These are phyloP conservation scores for Sonneratia caseolaris DNA, from an alignment of 345 rosid genomes.

Conservation along the genomic window DNA sequence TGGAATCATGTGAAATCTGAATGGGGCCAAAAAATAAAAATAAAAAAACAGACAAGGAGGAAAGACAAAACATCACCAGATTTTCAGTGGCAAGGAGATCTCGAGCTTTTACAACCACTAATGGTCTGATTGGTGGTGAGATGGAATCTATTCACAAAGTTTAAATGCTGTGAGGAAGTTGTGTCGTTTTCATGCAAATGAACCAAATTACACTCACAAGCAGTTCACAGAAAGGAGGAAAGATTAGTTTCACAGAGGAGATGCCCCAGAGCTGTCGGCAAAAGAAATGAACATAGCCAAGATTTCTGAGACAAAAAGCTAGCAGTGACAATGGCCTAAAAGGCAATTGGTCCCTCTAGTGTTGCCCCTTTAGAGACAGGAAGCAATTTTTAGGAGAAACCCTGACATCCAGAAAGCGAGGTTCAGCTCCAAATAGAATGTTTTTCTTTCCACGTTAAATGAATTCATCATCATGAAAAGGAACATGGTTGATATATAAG, in stretches of 20 bases:
- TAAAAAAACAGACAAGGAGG: background rate
- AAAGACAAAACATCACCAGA: slow-evolving; percentile 14
- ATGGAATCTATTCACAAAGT: slow-evolving; percentile 11
- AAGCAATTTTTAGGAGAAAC: background rate
- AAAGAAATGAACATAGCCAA: slow-evolving; percentile 13
- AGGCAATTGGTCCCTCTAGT: slow-evolving; percentile 13
- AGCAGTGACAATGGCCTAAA: slow-evolving; percentile 11
- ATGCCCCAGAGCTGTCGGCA: slow-evolving; percentile 15
- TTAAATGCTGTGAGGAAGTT: slow-evolving; percentile 15
- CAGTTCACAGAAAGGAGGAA: slow-evolving; percentile 4
- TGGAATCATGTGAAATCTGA: slow-evolving; percentile 7
- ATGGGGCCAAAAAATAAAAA: background rate
- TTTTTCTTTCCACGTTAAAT: slow-evolving; percentile 3
- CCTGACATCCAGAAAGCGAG: slow-evolving; percentile 1
- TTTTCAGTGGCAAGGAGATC: slow-evolving; percentile 34
- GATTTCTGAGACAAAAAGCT: slow-evolving; percentile 10
- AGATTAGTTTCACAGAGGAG: slow-evolving; percentile 3
- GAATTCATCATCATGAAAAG: slow-evolving; percentile 8
- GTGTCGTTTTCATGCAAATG: slow-evolving; percentile 10
- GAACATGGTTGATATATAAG: background rate
- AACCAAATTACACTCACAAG: slow-evolving; percentile 14
- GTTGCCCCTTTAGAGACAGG: slow-evolving; percentile 10
- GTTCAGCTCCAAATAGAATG: slow-evolving; percentile 13
- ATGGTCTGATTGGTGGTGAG: slow-evolving; percentile 28
- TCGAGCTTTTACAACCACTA: slow-evolving; percentile 35